These are phyloP conservation scores for Russula ochroleuca DNA, from an alignment of 768 basidiomycete species.

Conservation along the genomic window DNA sequence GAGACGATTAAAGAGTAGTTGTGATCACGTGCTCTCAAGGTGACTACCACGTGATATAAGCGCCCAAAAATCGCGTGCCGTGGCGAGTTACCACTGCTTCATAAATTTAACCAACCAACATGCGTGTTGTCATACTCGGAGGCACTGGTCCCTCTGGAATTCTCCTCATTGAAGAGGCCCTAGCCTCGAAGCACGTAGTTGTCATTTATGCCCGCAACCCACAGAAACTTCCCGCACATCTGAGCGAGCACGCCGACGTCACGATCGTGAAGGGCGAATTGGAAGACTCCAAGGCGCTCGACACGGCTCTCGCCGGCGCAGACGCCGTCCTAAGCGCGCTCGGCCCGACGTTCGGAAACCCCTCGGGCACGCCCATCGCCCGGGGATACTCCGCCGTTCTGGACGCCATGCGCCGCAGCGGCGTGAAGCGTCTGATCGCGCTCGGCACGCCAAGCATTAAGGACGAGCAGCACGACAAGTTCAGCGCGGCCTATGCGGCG, in stretches of 20 bases:
- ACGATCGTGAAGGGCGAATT: constrained; percentile 54
- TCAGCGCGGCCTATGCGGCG: constrained; percentile 42
- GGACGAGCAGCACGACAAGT: constrained; percentile 55
- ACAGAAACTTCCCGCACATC: constrained; percentile 53
- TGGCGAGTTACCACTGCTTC: too few species aligned
- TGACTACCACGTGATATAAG: not conserved
- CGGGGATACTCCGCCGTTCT: constrained; percentile 54
- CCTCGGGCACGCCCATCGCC: constrained; percentile 54
- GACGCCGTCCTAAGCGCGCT: constrained; percentile 64
- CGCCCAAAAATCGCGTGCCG: not conserved
- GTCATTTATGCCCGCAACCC: constrained; percentile 63
- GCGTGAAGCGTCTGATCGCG: constrained; percentile 55
- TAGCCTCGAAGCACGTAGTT: constrained; percentile 44
- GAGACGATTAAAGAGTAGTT: too few species aligned
- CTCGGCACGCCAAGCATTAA: constrained; percentile 64
- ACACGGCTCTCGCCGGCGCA: constrained; percentile 51
- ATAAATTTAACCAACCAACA: constrained; percentile 23
- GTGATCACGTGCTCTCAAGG: too few species aligned
- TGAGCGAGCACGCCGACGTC: constrained; percentile 43
- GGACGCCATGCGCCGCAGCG: constrained; percentile 48
- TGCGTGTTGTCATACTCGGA: constrained; percentile 65
- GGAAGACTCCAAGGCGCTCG: constrained; percentile 46
- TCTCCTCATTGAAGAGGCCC: constrained; percentile 52
- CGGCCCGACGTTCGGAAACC: constrained; percentile 47
- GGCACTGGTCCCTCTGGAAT: constrained; percentile 61